phyloP scores from a whole-genome alignment of 2,329 filamentous ascomycete genomes.

The Scedosporium dehoogii region DNA sequence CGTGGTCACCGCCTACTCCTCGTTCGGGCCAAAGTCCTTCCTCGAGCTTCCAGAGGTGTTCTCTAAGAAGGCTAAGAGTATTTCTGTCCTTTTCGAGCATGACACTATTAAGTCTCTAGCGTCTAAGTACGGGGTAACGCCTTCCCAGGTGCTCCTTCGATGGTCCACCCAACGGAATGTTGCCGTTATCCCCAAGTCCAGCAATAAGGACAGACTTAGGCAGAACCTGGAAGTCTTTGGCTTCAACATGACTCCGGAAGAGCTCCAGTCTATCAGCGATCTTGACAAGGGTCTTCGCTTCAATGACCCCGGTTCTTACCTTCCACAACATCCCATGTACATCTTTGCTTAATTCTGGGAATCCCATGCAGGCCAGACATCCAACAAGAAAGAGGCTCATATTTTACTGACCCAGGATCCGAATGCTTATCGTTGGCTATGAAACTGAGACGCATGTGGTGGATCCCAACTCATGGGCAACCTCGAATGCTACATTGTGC shows the following conservation, averaged over 20 bases:
- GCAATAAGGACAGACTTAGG: conserved; percentile 37
- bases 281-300: conserved; percentile 61
- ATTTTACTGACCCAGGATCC: no score
- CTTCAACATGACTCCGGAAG: conserved; percentile 56
- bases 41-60: conserved; percentile 53
- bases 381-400: no score
- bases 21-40: conserved; percentile 72
- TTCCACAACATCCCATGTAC: conserved; percentile 32
- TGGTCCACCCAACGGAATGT: conserved; percentile 79
- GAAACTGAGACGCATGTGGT: no score
- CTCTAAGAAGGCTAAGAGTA: conserved; percentile 52
- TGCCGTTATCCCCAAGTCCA: conserved; percentile 75
- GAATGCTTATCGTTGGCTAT: no score
- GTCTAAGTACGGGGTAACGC: conserved; percentile 59
- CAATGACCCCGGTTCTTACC: conserved; percentile 47
- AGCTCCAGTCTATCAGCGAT: conserved; percentile 55
- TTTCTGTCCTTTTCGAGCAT: conserved; percentile 63
- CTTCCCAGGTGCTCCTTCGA: conserved; percentile 73
- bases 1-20: conserved; percentile 71
- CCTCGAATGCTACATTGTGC: no score
- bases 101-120: conserved; percentile 54
- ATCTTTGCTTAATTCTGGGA: conserved; percentile 34
- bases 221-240: conserved; percentile 58
- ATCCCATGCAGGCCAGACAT: no score
- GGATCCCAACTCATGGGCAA: no score